phyloP scores from a whole-genome alignment of 768 basidiomycete genomes.

The Naganishia kalamii region DNA sequence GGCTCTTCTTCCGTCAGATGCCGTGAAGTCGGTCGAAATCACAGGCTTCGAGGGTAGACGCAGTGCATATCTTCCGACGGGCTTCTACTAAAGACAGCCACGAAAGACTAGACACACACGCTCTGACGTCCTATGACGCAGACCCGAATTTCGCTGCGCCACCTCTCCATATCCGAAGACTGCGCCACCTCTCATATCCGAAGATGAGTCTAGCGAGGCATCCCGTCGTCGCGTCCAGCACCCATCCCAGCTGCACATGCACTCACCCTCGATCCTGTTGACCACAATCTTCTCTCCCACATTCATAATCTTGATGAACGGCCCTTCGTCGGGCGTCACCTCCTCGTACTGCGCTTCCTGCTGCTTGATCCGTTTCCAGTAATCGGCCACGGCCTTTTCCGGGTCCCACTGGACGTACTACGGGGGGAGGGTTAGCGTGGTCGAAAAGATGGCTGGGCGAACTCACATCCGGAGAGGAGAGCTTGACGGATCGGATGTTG shows the following conservation, averaged over 20 bases:
- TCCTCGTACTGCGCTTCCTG: slow-evolving; percentile 86
- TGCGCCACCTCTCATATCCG: too few relatives aligned
- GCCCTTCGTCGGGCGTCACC: slow-evolving; percentile 82
- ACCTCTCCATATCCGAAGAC: too few relatives aligned
- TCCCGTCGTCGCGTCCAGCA: not conserved
- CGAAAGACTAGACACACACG: too few relatives aligned
- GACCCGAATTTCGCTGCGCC: too few relatives aligned
- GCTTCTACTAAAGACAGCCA: too few relatives aligned
- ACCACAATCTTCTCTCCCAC: slow-evolving; percentile 95
- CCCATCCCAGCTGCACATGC: not conserved
- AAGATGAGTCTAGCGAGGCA: too few relatives aligned
- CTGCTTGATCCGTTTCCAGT: slow-evolving; percentile 76
- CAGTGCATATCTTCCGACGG: too few relatives aligned
- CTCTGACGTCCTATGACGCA: too few relatives aligned
- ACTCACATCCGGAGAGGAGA: slow-evolving; percentile 92
- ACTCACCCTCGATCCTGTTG: slow-evolving; percentile 53
- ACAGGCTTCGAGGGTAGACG: too few relatives aligned
- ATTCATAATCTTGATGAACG: slow-evolving; percentile 90
- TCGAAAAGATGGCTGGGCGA: not conserved
- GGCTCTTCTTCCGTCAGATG: too few relatives aligned
- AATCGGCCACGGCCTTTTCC: slow-evolving; percentile 84
- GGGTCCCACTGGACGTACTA: slow-evolving; percentile 92
- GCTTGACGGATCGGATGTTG: slow-evolving; percentile 94
- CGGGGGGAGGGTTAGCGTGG: not conserved
- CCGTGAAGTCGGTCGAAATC: too few relatives aligned